Conservation (phyloP, 2,329 filamentous ascomycete genomes). For the Trichoderma atrobrunneum region DNA sequence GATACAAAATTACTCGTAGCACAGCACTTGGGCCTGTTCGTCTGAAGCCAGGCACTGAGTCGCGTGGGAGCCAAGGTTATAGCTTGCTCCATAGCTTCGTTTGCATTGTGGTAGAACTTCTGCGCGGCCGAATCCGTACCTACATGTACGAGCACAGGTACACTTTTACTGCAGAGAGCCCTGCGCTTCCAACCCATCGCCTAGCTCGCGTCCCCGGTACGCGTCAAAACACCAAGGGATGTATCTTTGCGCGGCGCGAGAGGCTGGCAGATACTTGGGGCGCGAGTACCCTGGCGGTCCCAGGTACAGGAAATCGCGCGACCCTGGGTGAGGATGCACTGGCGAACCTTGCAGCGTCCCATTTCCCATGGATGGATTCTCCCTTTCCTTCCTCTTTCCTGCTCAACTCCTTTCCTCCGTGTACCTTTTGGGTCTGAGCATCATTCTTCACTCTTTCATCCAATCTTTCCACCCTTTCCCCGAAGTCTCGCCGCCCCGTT, state of each 20-base stretch:
- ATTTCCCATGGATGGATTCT: conserved; percentile 2
- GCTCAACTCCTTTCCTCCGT: conserved; percentile 3
- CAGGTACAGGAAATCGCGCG: background rate
- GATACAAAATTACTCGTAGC: background rate
- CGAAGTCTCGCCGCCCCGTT: background rate
- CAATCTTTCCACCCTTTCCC: background rate
- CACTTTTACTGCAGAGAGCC: background rate
- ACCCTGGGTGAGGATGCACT: background rate
- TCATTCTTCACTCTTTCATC: background rate
- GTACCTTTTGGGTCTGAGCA: background rate
- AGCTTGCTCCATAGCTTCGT: conserved; percentile 12
- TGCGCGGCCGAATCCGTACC: conserved; percentile 11
- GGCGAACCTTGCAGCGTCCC: conserved; percentile 12
- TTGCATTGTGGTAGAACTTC: conserved; percentile 4
- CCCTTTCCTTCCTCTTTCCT: conserved; percentile 9
- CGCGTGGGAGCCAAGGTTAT: conserved; percentile 8
- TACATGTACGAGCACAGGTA: background rate
- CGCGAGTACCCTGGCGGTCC: background rate
- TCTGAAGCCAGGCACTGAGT: background rate
- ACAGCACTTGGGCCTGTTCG: background rate
- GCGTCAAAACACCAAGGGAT: background rate
- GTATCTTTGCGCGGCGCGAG: background rate
- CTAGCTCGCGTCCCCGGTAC: conserved; percentile 12
- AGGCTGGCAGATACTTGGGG: background rate
- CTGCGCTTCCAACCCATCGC: background rate